A percentile compares a stretch with the other conserved stretches of the same genome.
These are phyloP conservation scores for Fonsecaea pugnacius DNA, from an alignment of 2,329 filamentous ascomycete genomes.

Conservation along the genomic window DNA sequence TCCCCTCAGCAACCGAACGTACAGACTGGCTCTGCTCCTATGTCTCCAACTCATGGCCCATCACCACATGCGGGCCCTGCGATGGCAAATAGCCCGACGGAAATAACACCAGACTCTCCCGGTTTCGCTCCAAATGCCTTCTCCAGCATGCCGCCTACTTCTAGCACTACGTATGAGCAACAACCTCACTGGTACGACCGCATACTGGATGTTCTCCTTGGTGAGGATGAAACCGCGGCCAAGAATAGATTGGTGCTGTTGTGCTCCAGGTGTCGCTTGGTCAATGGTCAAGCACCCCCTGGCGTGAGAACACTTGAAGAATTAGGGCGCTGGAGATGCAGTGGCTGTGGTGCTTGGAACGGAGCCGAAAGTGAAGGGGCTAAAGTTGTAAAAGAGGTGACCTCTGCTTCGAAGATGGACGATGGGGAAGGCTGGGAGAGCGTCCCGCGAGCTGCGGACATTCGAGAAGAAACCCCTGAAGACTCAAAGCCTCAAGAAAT, in stretches of 20 bases:
- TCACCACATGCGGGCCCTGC: conserved; percentile 14
- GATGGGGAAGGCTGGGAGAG: conserved; percentile 31
- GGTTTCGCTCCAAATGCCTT: conserved; percentile 57
- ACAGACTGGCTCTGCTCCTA: conserved; percentile 18
- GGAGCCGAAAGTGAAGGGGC: conserved; percentile 70
- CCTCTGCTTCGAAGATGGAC: conserved; percentile 22
- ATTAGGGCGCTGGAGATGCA: conserved; percentile 84
- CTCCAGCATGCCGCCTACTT: conserved; percentile 35
- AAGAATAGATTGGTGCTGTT: conserved; percentile 91
- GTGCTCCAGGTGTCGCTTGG: conserved; percentile 78
- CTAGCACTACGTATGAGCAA: conserved; percentile 42
- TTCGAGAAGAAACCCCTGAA: conserved; percentile 18
- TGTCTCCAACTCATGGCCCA: conserved; percentile 25
- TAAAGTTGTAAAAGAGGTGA: conserved; percentile 72
- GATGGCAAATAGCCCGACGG: conserved; percentile 29
- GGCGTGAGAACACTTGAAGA: conserved; percentile 78
- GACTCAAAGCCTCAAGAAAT: conserved; percentile 15
- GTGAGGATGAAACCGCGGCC: conserved; percentile 89
- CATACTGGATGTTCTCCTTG: conserved; percentile 85
- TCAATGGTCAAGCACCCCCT: conserved; percentile 94
- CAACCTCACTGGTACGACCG: conserved; percentile 87
- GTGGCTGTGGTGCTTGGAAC: conserved; percentile 80
- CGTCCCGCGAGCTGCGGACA: conserved; percentile 17
- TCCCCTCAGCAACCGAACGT: conserved; percentile 37
- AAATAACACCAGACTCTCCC: conserved; percentile 44